Percentiles rank a stretch among this genome's conserved stretches.
phyloP scores from a whole-genome alignment of 768 basidiomycete genomes.

The Pseudohyphozyma bogoriensis region DNA sequence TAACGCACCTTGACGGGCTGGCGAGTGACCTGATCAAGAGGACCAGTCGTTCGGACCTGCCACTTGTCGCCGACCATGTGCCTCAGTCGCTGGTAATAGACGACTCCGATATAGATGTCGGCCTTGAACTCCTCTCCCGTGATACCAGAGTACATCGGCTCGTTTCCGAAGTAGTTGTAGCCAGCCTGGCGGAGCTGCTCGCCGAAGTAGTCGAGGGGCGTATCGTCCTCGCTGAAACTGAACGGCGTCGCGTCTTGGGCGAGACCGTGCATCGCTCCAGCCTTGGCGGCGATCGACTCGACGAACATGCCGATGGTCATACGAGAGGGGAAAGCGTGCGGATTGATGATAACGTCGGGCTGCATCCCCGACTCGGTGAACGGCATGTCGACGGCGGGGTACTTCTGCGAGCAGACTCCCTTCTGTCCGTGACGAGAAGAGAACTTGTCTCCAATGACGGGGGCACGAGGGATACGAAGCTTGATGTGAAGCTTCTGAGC shows the following conservation, averaged over 20 bases:
- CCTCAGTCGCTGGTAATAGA: slow-evolving; percentile 95
- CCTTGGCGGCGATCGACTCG: slow-evolving; percentile 98
- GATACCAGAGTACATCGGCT: slow-evolving; percentile 99
- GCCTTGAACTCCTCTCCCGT: slow-evolving; percentile 97
- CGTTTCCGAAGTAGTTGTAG: slow-evolving; percentile 98
- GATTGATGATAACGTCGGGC: slow-evolving; percentile 98
- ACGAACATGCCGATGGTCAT: slow-evolving; percentile 99
- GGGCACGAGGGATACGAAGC: slow-evolving; percentile 81
- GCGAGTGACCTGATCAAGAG: slow-evolving; percentile 86
- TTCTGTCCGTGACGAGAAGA: slow-evolving; percentile 98
- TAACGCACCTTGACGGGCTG: slow-evolving; percentile 84
- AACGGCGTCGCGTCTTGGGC: slow-evolving; percentile 98
- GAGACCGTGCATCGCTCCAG: slow-evolving; percentile 94
- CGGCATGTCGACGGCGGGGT: slow-evolving; percentile 97
- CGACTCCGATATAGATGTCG: slow-evolving; percentile 95
- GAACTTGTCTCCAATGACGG: slow-evolving; percentile 98
- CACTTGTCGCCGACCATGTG: slow-evolving; percentile 99
- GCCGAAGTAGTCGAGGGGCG: slow-evolving; percentile 95
- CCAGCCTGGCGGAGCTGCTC: slow-evolving; percentile 85
- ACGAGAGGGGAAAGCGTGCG: slow-evolving; percentile 96
- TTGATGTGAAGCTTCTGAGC: slow-evolving; percentile 89
- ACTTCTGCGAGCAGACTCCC: slow-evolving; percentile 98
- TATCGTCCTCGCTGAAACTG: slow-evolving; percentile 78
- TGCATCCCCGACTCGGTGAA: slow-evolving; percentile 98
- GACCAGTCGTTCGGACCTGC: slow-evolving; percentile 96